A percentile compares a stretch with the other conserved stretches of the same genome.
Evolutionary conservation across 805 yeast genomes (phyloP).

Genomic region (Starmerella sirachaensis): DNA sequence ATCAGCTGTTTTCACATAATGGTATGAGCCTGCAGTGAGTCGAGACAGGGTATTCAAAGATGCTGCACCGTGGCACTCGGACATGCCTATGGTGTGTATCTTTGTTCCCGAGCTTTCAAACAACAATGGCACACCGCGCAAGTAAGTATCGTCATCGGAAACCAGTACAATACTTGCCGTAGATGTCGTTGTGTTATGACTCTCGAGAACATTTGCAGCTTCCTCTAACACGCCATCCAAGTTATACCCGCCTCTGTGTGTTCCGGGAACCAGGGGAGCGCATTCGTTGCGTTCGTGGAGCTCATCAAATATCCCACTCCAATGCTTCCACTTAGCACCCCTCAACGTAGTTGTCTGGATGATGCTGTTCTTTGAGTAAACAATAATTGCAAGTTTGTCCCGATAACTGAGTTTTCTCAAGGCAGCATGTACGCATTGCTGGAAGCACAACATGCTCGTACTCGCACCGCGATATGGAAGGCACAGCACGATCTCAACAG

Average conservation of each 20-base stretch:
- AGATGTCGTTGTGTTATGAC: neutral
- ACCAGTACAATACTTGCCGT: constrained; percentile 8
- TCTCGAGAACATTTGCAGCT: neutral
- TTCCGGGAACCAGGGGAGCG: too few relatives aligned
- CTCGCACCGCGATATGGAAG: too few relatives aligned
- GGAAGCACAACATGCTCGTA: too few relatives aligned
- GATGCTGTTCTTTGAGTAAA: neutral
- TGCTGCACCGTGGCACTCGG: constrained; percentile 1
- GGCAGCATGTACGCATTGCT: too few relatives aligned
- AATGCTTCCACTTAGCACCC: neutral
- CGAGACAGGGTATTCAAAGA: constrained; percentile 5
- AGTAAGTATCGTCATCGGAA: neutral
- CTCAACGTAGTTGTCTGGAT: neutral
- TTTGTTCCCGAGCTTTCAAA: neutral
- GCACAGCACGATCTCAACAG: too few relatives aligned
- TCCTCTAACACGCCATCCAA: neutral
- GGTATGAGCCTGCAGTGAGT: constrained; percentile 6
- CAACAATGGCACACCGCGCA: neutral
- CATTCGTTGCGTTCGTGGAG: too few relatives aligned
- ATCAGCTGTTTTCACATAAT: neutral
- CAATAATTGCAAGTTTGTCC: constrained; percentile 6
- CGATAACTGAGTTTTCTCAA: too few relatives aligned
- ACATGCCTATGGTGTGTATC: constrained; percentile 3
- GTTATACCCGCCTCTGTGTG: neutral
- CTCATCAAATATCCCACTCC: too few relatives aligned